Percentiles rank a stretch among this genome's conserved stretches.
These are phyloP conservation scores for Aspergillus brasiliensis DNA, from an alignment of 2,329 filamentous ascomycete genomes.

Conservation along the genomic window DNA sequence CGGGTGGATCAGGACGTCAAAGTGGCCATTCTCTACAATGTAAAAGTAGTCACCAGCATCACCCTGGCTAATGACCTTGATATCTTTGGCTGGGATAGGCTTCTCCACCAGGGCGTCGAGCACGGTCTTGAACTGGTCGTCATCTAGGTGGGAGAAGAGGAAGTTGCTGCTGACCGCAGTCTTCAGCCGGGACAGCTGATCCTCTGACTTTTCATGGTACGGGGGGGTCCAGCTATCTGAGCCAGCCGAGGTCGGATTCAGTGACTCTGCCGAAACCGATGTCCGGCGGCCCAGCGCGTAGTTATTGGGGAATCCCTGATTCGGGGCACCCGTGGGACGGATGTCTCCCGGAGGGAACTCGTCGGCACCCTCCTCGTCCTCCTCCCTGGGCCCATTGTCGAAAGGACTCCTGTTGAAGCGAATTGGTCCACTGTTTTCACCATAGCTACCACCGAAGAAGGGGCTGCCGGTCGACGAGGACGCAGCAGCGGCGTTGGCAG, in stretches of 20 bases:
- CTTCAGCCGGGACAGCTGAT: conserved; percentile 78
- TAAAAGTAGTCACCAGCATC: conserved; percentile 98
- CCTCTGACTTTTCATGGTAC: conserved; percentile 75
- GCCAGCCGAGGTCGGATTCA: conserved; percentile 81
- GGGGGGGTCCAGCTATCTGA: conserved; percentile 91
- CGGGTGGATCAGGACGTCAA: conserved; percentile 87
- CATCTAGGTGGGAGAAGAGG: conserved; percentile 89
- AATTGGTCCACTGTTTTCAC: conserved; percentile 26
- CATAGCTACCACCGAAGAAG: conserved; percentile 44
- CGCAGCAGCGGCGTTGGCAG: conserved; percentile 33
- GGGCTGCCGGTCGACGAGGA: conserved; percentile 37
- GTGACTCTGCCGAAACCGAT: conserved; percentile 93
- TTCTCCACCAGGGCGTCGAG: conserved; percentile 92
- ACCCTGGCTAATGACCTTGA: conserved; percentile 90
- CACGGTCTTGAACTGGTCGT: conserved; percentile 85
- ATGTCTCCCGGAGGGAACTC: conserved; percentile 24
- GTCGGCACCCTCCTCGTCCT: conserved; percentile 24
- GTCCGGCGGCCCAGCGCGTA: conserved; percentile 93
- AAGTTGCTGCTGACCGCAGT: conserved; percentile 86
- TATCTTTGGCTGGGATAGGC: conserved; percentile 86
- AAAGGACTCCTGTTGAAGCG: conserved; percentile 41
- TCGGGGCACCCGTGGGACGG: conserved; percentile 29
- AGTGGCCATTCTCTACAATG: conserved; percentile 85
- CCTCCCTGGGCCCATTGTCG: conserved; percentile 24
- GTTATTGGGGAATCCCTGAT: conserved; percentile 69